Conservation (phyloP, 139 green algal species). For the Coccomyxa sp. region DNA sequence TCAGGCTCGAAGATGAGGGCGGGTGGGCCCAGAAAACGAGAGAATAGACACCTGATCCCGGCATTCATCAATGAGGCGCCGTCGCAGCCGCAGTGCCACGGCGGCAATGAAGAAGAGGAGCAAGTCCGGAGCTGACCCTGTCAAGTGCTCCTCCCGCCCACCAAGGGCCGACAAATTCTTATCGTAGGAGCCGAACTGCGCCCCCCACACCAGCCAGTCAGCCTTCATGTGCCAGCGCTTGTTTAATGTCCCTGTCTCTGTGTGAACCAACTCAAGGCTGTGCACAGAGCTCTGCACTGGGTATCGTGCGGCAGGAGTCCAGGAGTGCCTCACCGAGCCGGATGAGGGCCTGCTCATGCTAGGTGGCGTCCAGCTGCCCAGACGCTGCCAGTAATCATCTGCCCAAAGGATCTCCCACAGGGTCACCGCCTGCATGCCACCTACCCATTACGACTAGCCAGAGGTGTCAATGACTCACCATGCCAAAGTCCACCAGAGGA, state of each 20-base stretch:
- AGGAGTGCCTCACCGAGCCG: not conserved
- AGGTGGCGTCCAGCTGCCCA: not conserved
- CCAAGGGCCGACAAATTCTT: too few species aligned
- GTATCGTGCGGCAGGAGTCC: not conserved
- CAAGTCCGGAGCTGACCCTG: conserved; percentile 28
- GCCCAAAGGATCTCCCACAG: conserved; percentile 62
- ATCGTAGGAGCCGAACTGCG: too few species aligned
- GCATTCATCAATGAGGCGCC: conserved; percentile 48
- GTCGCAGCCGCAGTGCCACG: conserved; percentile 43
- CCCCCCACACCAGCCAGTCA: not conserved
- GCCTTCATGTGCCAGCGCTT: not conserved
- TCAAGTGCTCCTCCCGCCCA: not conserved
- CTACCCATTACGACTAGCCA: too few species aligned
- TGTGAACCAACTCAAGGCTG: not conserved
- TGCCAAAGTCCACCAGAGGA: too few species aligned
- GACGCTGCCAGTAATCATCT: conserved; percentile 14
- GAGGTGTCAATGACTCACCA: too few species aligned
- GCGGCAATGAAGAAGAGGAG: conserved; percentile 65
- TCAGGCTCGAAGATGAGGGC: not conserved
- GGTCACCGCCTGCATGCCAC: conserved; percentile 24
- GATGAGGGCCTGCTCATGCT: not conserved
- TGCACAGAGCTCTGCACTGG: not conserved
- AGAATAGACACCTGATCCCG: conserved; percentile 10
- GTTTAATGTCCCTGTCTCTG: not conserved
- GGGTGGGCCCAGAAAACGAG: not conserved